Conservation (phyloP, 352 stramenopile species). For the Ophiocytium majus region DNA sequence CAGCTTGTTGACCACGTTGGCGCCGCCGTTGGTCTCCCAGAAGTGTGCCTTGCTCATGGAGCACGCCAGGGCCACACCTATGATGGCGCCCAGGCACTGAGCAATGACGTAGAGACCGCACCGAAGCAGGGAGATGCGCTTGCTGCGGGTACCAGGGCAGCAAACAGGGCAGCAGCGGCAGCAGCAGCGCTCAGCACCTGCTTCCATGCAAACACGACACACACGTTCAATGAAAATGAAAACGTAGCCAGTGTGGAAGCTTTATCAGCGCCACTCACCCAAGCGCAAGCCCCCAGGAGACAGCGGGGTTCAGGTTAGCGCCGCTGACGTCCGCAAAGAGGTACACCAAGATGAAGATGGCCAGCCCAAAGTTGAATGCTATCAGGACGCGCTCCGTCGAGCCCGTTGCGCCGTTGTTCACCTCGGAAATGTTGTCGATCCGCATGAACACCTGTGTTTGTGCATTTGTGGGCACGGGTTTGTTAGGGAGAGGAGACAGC, state of each 20-base stretch:
- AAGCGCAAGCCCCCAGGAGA: slow-evolving; percentile 34
- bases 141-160: no score
- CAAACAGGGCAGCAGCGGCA: no score
- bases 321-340: slow-evolving; percentile 34
- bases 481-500: no score
- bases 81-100: slow-evolving; percentile 22
- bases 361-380: slow-evolving; percentile 37
- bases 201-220: no score
- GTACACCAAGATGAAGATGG: slow-evolving; percentile 53
- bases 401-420: slow-evolving; percentile 16
- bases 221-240: no score
- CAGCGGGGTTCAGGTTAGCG: slow-evolving; percentile 46
- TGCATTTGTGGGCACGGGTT: no score
- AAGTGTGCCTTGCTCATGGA: slow-evolving; percentile 23
- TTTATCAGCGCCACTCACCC: no score
- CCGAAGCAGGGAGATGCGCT: slow-evolving; percentile 33
- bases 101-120: slow-evolving; percentile 39
- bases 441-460: slow-evolving; percentile 21
- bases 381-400: slow-evolving; percentile 30
- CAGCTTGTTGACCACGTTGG: slow-evolving; percentile 4
- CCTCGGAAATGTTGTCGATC: slow-evolving; percentile 21
- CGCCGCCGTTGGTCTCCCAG: slow-evolving; percentile 16
- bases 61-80: neutral
- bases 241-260: no score
- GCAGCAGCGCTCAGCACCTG: no score